phyloP scores from a whole-genome alignment of 345 rosid species.

The Moricandia moricandioides region DNA sequence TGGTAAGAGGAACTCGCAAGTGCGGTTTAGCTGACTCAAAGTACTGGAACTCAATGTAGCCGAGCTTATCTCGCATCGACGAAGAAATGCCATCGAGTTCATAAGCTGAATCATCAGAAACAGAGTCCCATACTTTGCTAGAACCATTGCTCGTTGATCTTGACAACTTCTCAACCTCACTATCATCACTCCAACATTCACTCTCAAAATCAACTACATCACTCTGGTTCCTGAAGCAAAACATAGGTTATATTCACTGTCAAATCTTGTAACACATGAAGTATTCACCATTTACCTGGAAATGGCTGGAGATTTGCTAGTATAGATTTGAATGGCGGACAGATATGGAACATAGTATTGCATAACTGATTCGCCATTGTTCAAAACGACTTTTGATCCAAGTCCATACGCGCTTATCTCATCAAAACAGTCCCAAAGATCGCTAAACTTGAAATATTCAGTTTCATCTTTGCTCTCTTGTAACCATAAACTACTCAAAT shows the following conservation, averaged over 20 bases:
- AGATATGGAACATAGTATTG: constrained; percentile 74
- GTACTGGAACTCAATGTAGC: constrained; percentile 53
- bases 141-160: constrained; percentile 63
- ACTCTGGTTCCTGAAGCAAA: constrained; percentile 35
- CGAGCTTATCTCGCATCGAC: constrained; percentile 42
- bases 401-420: constrained; percentile 80
- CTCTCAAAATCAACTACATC: constrained; percentile 47
- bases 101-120: constrained; percentile 53
- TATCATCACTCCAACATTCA: constrained; percentile 62
- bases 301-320: constrained; percentile 38
- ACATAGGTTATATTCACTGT: neutral
- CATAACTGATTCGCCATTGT: constrained; percentile 39
- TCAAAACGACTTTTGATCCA: constrained; percentile 39
- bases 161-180: constrained; percentile 53
- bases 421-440: constrained; percentile 65
- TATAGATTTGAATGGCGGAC: constrained; percentile 67
- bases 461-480: constrained; percentile 46
- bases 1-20: constrained; percentile 55
- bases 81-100: constrained; percentile 35
- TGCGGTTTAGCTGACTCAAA: constrained; percentile 63
- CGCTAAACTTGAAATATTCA: constrained; percentile 54
- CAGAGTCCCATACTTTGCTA: constrained; percentile 58
- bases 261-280: neutral
- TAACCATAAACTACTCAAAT: constrained; percentile 55
- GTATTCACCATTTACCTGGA: constrained; percentile 40